Percentiles rank a stretch among this genome's conserved stretches.
Evolutionary conservation across 768 basidiomycete genomes (phyloP).

Genomic region (Crassisporium funariophilum): DNA sequence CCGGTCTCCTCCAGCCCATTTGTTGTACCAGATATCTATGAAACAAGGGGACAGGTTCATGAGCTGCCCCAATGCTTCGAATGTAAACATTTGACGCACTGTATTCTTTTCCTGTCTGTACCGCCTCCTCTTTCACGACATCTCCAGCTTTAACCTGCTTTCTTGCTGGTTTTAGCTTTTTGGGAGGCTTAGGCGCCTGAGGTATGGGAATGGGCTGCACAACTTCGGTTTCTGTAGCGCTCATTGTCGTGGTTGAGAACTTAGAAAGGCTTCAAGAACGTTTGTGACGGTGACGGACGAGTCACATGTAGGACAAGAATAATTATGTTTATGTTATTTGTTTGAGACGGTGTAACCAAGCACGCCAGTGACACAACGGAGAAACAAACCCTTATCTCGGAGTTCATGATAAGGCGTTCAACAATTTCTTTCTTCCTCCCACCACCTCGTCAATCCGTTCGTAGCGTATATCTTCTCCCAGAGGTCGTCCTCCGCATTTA

Average conservation of each 20-base stretch:
- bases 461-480: too few species aligned
- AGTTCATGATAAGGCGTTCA: too few species aligned
- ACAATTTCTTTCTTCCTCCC: too few species aligned
- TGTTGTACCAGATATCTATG: constrained; percentile 96
- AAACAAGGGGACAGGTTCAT: constrained; percentile 9
- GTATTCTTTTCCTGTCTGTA: constrained; percentile 95
- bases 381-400: too few species aligned
- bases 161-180: constrained; percentile 87
- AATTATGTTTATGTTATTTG: too few species aligned
- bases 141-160: constrained; percentile 92
- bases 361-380: too few species aligned
- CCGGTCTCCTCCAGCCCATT: constrained; percentile 99
- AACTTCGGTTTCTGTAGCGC: constrained; percentile 5
- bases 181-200: constrained; percentile 36
- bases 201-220: constrained; percentile 20
- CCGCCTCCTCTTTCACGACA: constrained; percentile 84
- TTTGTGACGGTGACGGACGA: too few species aligned
- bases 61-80: neutral
- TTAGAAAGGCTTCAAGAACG: too few species aligned
- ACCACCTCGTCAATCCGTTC: too few species aligned
- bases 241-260: neutral
- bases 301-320: too few species aligned
- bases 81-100: constrained; percentile 56
- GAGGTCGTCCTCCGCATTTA: too few species aligned
- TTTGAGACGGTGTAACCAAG: too few species aligned